Evolutionary conservation across 441 rosid genomes (phyloP), one percentile per base, ranked within the genome.

Genomic region (Viola pubescens): DNA sequence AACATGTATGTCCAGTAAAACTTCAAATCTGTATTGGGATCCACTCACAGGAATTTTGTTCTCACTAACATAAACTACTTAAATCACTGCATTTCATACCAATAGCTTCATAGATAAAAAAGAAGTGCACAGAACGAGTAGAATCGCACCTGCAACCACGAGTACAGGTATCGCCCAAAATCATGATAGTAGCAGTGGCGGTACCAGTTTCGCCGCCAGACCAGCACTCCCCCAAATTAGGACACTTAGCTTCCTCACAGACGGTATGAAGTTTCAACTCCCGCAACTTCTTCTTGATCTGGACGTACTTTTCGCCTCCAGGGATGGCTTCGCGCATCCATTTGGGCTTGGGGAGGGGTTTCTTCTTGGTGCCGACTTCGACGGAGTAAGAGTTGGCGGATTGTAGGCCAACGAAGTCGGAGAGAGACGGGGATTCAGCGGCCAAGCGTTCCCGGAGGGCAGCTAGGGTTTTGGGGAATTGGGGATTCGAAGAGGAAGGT

Each of bases 141-240:
- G n/a, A 3, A 12, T 6, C 6, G 6, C 7, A 88, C 97, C 97
- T 81, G 87, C 97, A 94, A 54, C 97, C 94, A 44, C 99, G 86
- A 41, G 99, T 90, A 73, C 97, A 90, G 0, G 99, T 94, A 63
- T 94, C 97, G 19, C 99, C 99, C 4, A 90, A 75, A 54, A 94
- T 94, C 97, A 94, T 90, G 37, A 94, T 90, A 0, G 97, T 88
- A 45, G 97, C 97, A 14, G 97, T 88, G 66, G 99, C 97, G 44
- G 97, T 94, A 39, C 94, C 95, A 4, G 96, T 90, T 70, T 94
- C 95, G 52, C 99, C 99, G 3, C 97, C 99, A 44, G 97, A 88
- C 96, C 96, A 94, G 67, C 96, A 94, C 72, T 90, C 94, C 1
- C 95, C 95, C 63, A 90, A 68, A 71, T 88, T 90, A 19, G 99